These are phyloP conservation scores for Orbilia brochopaga DNA, from an alignment of 2,329 filamentous ascomycete genomes.

Conservation along the genomic window DNA sequence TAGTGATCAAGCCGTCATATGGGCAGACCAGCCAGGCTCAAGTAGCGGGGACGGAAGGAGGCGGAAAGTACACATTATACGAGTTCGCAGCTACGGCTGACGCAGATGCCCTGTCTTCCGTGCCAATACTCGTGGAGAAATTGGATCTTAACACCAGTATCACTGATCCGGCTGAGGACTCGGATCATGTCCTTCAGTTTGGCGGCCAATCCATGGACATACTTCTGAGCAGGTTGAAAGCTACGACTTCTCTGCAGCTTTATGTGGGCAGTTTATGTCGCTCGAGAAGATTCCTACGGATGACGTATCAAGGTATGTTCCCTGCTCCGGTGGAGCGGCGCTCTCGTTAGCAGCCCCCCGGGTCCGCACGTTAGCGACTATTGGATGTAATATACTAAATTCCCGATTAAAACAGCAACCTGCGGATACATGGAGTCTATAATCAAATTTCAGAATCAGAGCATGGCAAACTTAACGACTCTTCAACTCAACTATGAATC, in stretches of 20 bases:
- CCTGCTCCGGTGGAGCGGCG: constrained; percentile 8
- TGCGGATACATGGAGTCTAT: constrained; percentile 35
- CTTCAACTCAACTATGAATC: constrained; percentile 18
- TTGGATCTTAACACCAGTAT: constrained; percentile 32
- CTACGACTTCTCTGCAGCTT: constrained; percentile 18
- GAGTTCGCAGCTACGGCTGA: constrained; percentile 25
- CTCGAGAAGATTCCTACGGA: constrained; percentile 30
- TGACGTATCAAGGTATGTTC: constrained; percentile 27
- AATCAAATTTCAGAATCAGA: constrained; percentile 22
- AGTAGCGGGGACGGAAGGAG: constrained; percentile 19
- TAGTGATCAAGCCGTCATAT: constrained; percentile 24
- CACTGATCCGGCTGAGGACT: constrained; percentile 9
- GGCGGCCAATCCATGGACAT: constrained; percentile 23
- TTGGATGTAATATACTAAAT: constrained; percentile 24
- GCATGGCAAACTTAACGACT: constrained; percentile 27
- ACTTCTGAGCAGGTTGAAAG: constrained; percentile 25
- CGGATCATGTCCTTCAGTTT: constrained; percentile 24
- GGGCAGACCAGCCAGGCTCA: constrained; percentile 15
- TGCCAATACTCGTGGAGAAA: constrained; percentile 18
- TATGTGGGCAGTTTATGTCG: constrained; percentile 16
- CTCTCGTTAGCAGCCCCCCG: constrained; percentile 13
- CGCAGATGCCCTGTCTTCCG: constrained; percentile 12
- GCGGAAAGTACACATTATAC: constrained; percentile 31
- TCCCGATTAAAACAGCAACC: constrained; percentile 14
- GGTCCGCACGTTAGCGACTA: constrained; percentile 9